Base-by-base conservation (phyloP, 1,139 yeast genomes). In the Suhomyces kunorum region DNA sequence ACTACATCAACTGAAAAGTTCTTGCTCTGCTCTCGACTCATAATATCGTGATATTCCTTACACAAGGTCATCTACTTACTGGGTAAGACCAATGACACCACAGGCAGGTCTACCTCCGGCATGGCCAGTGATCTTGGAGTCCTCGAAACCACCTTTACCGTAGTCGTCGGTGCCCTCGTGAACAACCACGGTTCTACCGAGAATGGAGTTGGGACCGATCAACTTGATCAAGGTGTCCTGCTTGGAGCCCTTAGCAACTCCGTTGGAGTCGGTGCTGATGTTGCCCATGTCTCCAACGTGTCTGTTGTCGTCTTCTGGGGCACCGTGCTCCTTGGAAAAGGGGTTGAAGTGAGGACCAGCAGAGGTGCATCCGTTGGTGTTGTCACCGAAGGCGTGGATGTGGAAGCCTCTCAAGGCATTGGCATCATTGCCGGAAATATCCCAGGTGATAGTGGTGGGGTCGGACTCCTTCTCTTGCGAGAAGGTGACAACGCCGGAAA, bases 271-370 rank as follows among this genome's bases (percentile, higher is more conserved):
- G 47, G 98, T 87, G 57, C 82, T 63, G 66, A 92, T 74, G 80
- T 92, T 92, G 66, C 98, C 98, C 68, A 92, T 76, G 69, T 92
- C 98, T 68, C 98, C 98, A 59, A 87, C 96, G 72, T 92, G 98
- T 76, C 98, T 87, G 56, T 61, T 72, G 54, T 80, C 87, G 60
- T 85, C 96, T 59, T 81, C 83, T 67, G 97, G 97, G 46, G 94
- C 89, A 71, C 98, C 98, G 68, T 92, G 98, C 54, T 81, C 79
- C 76, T 85, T 83, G 54, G 79, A 74, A 66, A 85, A 86, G 53
- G 98, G 98, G 80, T 92, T 92, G 82, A 88, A 90, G 74, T 92
- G 98, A 46, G 97, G 96, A 59, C 98, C 98, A 43, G 98, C 98
- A 51, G 97, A 88, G 47, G 96, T 89, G 74, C 98, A 90, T 49